Percentiles rank a stretch among this genome's conserved stretches.
Evolutionary conservation across 495 filamentous ascomycete genomes (phyloP).

Genomic region (Mycothermus thermophilus): DNA sequence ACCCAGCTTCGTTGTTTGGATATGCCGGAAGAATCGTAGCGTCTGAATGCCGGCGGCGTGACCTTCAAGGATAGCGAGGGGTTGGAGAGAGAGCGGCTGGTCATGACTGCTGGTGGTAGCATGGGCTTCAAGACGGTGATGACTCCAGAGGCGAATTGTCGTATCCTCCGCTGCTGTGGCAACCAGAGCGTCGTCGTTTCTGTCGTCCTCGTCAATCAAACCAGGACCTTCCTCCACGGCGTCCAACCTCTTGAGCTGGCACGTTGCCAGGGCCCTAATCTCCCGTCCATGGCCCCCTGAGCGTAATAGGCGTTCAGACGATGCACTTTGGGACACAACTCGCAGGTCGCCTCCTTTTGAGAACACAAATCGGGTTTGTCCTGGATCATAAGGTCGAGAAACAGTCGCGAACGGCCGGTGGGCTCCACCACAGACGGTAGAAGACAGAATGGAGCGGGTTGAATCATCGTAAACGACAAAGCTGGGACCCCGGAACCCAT

Average conservation of each 20-base stretch:
- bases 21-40: slow-evolving; percentile 49
- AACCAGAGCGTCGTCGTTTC: slow-evolving; percentile 20
- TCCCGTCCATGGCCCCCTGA: slow-evolving; percentile 74
- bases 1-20: no score
- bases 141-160: slow-evolving; percentile 51
- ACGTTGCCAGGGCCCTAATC: slow-evolving; percentile 59
- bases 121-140: not conserved
- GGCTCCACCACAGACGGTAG: slow-evolving; percentile 66
- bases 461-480: slow-evolving; percentile 73
- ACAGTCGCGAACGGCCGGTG: slow-evolving; percentile 60
- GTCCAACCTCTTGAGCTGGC: no score
- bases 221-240: no score
- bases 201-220: not conserved
- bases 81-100: no score
- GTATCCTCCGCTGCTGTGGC: slow-evolving; percentile 91
- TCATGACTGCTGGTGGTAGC: slow-evolving; percentile 11
- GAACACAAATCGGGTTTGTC: slow-evolving; percentile 35
- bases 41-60: slow-evolving; percentile 78
- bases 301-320: slow-evolving; percentile 42
- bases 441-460: slow-evolving; percentile 46
- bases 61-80: slow-evolving; percentile 48
- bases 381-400: slow-evolving; percentile 21
- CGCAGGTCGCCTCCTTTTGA: slow-evolving; percentile 41
- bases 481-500: slow-evolving; percentile 63
- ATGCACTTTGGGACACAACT: slow-evolving; percentile 34